A percentile compares a stretch with the other conserved stretches of the same genome.
Conservation (phyloP, 2,329 filamentous ascomycete species). For the Verticillium longisporum region DNA sequence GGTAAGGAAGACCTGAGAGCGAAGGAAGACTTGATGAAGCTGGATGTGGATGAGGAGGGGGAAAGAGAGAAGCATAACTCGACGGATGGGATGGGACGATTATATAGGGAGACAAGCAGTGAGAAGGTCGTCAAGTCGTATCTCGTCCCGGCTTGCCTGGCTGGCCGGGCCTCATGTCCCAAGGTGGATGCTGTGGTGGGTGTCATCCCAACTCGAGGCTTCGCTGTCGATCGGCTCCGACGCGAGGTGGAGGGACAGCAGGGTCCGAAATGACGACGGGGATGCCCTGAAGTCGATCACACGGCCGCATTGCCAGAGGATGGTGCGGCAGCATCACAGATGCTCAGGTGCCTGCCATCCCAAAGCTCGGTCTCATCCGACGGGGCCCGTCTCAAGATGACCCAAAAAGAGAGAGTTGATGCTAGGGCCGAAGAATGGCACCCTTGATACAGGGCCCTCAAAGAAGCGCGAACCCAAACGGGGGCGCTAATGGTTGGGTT, state of each 20-base stretch:
- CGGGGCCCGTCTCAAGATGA: not conserved
- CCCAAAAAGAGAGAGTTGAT: not conserved
- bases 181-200: not conserved
- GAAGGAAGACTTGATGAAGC: conserved; percentile 13
- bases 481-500: not conserved
- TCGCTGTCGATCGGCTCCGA: not conserved
- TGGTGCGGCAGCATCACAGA: not conserved
- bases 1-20: conserved; percentile 9
- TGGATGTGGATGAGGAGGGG: conserved; percentile 13
- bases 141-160: not conserved
- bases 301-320: not conserved
- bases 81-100: conserved; percentile 1
- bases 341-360: not conserved
- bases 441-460: no score
- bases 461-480: not conserved
- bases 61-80: conserved; percentile 5
- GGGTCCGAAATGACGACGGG: not conserved
- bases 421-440: not conserved
- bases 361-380: not conserved
- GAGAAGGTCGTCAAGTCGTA: not conserved
- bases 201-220: not conserved
- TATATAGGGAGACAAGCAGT: conserved; percentile 2
- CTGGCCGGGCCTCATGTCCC: no score
- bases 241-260: not conserved
- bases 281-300: not conserved